Conservation (phyloP, 768 basidiomycete species). For the Jaapia argillacea region DNA sequence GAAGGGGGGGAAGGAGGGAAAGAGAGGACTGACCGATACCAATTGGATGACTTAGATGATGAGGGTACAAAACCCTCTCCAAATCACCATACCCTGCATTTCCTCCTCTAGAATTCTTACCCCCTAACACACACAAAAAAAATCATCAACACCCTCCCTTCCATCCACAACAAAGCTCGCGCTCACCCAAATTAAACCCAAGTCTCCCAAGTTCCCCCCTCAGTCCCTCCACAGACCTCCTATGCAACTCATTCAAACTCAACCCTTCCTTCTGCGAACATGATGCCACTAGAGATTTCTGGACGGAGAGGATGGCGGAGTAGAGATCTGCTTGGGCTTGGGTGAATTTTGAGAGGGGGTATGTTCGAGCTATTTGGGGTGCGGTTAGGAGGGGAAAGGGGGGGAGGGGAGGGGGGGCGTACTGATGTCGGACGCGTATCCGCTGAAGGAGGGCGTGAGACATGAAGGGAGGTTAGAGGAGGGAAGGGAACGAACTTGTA, state of each 20-base stretch:
- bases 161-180: too few species aligned
- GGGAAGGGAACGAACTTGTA: slow-evolving; percentile 48
- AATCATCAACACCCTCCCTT: too few species aligned
- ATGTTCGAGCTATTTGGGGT: slow-evolving; percentile 60
- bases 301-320: slow-evolving; percentile 59
- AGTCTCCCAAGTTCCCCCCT: slow-evolving; percentile 67
- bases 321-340: slow-evolving; percentile 80
- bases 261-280: slow-evolving; percentile 19
- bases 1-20: too few species aligned
- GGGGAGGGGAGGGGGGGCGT: slow-evolving; percentile 13
- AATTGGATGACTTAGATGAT: slow-evolving; percentile 86
- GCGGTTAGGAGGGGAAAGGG: slow-evolving; percentile 1
- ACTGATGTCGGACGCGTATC: slow-evolving; percentile 95
- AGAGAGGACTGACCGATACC: slow-evolving; percentile 57
- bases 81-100: too few species aligned
- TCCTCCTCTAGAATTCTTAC: too few species aligned
- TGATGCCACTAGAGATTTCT: slow-evolving; percentile 47
- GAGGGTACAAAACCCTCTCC: slow-evolving; percentile 75
- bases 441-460: slow-evolving; percentile 32
- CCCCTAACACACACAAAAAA: too few species aligned
- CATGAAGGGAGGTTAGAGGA: background rate
- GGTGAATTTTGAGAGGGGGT: slow-evolving; percentile 72
- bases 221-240: slow-evolving; percentile 55
- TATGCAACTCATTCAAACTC: slow-evolving; percentile 71
- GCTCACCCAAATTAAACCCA: slow-evolving; percentile 55